Base-by-base conservation (phyloP, 1,139 yeast species). In the Entelexis paramagnoliae region DNA sequence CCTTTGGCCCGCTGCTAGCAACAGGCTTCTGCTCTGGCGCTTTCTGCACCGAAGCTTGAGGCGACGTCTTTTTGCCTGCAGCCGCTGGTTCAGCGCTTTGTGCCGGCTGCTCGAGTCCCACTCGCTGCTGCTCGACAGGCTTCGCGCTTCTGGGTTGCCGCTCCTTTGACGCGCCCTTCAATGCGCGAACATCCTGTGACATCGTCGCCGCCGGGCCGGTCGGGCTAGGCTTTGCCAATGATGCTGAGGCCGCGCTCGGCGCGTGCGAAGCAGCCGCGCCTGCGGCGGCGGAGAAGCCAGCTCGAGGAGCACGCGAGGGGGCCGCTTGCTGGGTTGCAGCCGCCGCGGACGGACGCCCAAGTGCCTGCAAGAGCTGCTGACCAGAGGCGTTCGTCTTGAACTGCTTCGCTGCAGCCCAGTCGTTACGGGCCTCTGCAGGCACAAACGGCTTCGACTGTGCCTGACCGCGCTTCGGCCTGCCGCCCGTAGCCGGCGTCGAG, bases 391-490 rank as follows among this genome's bases (percentile, higher is more conserved):
- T 42, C 7, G 46, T 42, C 36, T 32, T 30, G 4, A 42, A 29
- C 9, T 42, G 46, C 20, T 30, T 41, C 2, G 45, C 35, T n/a
- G 30, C 32, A 3, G 34, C 48, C 47, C 48, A 42, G 11, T 35
- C 48, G 22, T 42, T 38, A 28, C 19, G 44, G 2, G 40, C 20
- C 16, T 22, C 50, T 2, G 57, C 54, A 17, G 57, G 55, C 8
- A 40, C 56, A 30, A 46, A 53, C n/a, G 36, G 14, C 26, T 40
- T 34, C 8, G 45, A 4, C 5, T 39, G 28, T 11, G n/a, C 34
- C 5, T 24, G 33, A n/a, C 17, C n/a, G 19, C 30, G n/a, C 5
- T 24, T 13, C 3, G 19, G 30, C 16, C 13, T 33, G 8, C 24
- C 33, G 5, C 1, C 9, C 1, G 32, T 16, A 11, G 33, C 47